These are phyloP conservation scores for Sugiyamaella smithiae DNA, from an alignment of 805 yeast species.

Conservation along the genomic window DNA sequence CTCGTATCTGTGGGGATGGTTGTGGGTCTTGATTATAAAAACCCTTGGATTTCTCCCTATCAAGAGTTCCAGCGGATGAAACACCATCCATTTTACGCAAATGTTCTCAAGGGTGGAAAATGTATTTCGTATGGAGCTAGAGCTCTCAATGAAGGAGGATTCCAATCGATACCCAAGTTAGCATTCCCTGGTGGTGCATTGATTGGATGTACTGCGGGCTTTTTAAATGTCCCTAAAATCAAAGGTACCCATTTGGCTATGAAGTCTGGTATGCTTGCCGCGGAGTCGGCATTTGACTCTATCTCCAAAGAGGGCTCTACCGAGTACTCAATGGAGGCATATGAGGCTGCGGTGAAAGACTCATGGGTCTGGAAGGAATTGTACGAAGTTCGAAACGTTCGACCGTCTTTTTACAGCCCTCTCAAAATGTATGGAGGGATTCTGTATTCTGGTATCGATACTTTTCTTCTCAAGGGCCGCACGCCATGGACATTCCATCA, in stretches of 20 bases:
- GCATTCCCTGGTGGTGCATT: constrained; percentile 95
- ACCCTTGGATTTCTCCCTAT: constrained; percentile 94
- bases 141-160: constrained; percentile 96
- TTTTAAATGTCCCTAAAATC: constrained; percentile 94
- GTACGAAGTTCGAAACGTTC: constrained; percentile 78
- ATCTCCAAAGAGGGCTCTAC: constrained; percentile 37
- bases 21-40: constrained; percentile 87
- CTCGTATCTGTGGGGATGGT: constrained; percentile 92
- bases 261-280: constrained; percentile 94
- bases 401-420: constrained; percentile 83
- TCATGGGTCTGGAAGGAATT: constrained; percentile 90
- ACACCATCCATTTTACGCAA: constrained; percentile 78
- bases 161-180: constrained; percentile 85
- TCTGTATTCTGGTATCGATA: constrained; percentile 76
- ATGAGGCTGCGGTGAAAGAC: constrained; percentile 60
- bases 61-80: constrained; percentile 95
- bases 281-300: constrained; percentile 67
- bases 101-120: constrained; percentile 79
- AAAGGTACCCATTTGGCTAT: constrained; percentile 98
- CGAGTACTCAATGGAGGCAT: constrained; percentile 39
- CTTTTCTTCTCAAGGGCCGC: constrained; percentile 71
- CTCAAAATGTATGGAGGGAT: constrained; percentile 82
- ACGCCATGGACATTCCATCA: constrained; percentile 87
- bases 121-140: constrained; percentile 94
- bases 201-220: constrained; percentile 95